phyloP scores from a whole-genome alignment of 2,329 filamentous ascomycete genomes.

The Cryphonectria parasitica region DNA sequence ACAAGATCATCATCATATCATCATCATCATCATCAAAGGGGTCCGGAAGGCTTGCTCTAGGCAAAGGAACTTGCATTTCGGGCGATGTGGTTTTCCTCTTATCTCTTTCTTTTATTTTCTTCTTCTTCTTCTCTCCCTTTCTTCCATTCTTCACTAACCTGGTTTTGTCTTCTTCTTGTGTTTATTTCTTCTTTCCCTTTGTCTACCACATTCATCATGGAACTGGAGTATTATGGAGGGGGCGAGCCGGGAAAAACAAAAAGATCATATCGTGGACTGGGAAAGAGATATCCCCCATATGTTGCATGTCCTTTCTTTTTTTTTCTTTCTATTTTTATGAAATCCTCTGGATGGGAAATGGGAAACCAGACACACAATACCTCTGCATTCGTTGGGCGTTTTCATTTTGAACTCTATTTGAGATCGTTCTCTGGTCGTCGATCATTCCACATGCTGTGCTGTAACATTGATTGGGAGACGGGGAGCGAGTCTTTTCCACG shows the following conservation, averaged over 20 bases:
- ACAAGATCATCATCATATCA: slow-evolving; percentile 8
- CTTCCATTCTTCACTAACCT: slow-evolving; percentile 5
- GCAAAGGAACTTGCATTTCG: slow-evolving; percentile 15
- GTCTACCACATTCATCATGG: slow-evolving; percentile 20
- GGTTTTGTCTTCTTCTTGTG: slow-evolving; percentile 2
- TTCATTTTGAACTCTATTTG: slow-evolving; percentile 9
- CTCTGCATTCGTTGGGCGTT: slow-evolving; percentile 29
- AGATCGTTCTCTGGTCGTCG: neutral
- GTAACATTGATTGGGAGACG: neutral
- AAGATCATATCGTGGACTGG: slow-evolving; percentile 7
- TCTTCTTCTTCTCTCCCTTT: slow-evolving; percentile 1
- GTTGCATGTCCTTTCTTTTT: slow-evolving; percentile 16
- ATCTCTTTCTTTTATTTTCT: neutral
- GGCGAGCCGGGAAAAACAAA: slow-evolving; percentile 22
- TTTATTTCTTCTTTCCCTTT: slow-evolving; percentile 14
- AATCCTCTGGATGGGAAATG: slow-evolving; percentile 20
- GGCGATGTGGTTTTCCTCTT: slow-evolving; percentile 4
- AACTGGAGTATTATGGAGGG: slow-evolving; percentile 22
- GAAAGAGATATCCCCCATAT: slow-evolving; percentile 18
- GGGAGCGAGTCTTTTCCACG: too few relatives aligned
- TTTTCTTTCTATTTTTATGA: slow-evolving; percentile 12
- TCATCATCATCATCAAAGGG: slow-evolving; percentile 13
- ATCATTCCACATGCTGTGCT: neutral
- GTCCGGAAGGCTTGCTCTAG: neutral
- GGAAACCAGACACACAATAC: slow-evolving; percentile 27